phyloP scores from a whole-genome alignment of 2,329 filamentous ascomycete species.

The Pseudogymnoascus sp. region DNA sequence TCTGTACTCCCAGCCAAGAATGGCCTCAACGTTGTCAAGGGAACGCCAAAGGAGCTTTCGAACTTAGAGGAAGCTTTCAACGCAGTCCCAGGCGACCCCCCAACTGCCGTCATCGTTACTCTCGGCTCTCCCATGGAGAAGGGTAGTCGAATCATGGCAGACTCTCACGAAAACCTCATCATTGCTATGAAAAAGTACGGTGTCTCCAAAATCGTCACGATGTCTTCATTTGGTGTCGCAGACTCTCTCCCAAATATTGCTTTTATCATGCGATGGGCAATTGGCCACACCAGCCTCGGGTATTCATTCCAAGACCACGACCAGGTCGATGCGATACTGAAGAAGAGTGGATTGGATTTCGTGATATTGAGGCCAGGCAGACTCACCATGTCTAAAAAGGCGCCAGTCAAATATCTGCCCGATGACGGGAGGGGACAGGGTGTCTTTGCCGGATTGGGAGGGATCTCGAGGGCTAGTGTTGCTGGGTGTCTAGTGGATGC shows the following conservation, averaged over 20 bases:
- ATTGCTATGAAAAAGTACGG: conserved; percentile 30
- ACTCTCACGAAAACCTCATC: conserved; percentile 34
- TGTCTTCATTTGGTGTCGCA: conserved; percentile 43
- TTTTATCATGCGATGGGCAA: conserved; percentile 36
- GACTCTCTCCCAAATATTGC: conserved; percentile 37
- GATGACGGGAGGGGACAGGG: conserved; percentile 14
- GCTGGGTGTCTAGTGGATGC: conserved; percentile 40
- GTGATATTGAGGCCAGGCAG: conserved; percentile 16
- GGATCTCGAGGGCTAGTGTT: conserved; percentile 31
- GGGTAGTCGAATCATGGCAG: conserved; percentile 37
- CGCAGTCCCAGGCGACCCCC: conserved; percentile 38
- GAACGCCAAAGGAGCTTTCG: conserved; percentile 31
- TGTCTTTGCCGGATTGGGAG: conserved; percentile 9
- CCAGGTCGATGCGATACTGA: conserved; percentile 20
- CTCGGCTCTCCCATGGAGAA: conserved; percentile 29
- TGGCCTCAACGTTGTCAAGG: conserved; percentile 34
- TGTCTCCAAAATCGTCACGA: conserved; percentile 38
- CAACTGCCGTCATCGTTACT: conserved; percentile 36
- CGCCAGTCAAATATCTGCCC: conserved; percentile 10
- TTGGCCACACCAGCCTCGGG: conserved; percentile 40
- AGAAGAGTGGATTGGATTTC: conserved; percentile 17
- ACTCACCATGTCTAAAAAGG: conserved; percentile 14
- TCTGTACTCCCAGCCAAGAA: conserved; percentile 26
- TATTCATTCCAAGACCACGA: conserved; percentile 42
- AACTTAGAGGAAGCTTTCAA: conserved; percentile 37